A percentile compares a stretch with the other conserved stretches of the same genome.
Conservation (phyloP, 768 basidiomycete species). For the Sarcodon sp. region DNA sequence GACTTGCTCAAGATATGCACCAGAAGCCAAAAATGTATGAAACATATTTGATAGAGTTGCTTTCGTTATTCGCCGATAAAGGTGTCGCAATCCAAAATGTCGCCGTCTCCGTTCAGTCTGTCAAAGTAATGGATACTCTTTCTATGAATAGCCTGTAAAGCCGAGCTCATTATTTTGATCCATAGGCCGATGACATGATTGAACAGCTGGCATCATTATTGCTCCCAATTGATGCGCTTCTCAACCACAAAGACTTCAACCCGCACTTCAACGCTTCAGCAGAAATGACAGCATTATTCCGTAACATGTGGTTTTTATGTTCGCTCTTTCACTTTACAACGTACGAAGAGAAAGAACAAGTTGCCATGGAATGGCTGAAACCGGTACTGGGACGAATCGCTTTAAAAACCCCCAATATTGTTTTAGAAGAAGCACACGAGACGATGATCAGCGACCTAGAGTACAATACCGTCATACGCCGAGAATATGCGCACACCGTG, state of each 20-base stretch:
- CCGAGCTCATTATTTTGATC: slow-evolving; percentile 1
- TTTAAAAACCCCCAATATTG: slow-evolving; percentile 72
- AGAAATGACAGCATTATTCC: slow-evolving; percentile 65
- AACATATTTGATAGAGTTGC: slow-evolving; percentile 70
- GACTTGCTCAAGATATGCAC: slow-evolving; percentile 69
- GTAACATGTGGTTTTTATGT: slow-evolving; percentile 91
- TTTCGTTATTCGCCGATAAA: slow-evolving; percentile 82
- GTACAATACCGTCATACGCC: slow-evolving; percentile 83
- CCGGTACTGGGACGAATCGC: slow-evolving; percentile 74
- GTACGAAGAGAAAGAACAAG: slow-evolving; percentile 36
- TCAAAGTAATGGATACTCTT: slow-evolving; percentile 37
- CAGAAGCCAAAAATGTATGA: slow-evolving; percentile 68
- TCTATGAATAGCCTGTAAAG: slow-evolving; percentile 2
- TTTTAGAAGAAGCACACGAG: slow-evolving; percentile 74
- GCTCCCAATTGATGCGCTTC: slow-evolving; percentile 81
- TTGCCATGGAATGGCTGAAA: slow-evolving; percentile 67
- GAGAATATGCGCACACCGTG: slow-evolving; percentile 72
- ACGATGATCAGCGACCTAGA: slow-evolving; percentile 80
- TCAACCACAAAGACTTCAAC: slow-evolving; percentile 57
- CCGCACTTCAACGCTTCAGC: slow-evolving; percentile 41
- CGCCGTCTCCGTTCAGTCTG: slow-evolving; percentile 48
- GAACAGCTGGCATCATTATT: slow-evolving; percentile 81
- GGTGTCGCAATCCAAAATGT: slow-evolving; percentile 82
- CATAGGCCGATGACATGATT: slow-evolving; percentile 69
- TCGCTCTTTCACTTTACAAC: slow-evolving; percentile 65